phyloP scores from a whole-genome alignment of 768 basidiomycete species.

The Symmetrospora coprosmae region DNA sequence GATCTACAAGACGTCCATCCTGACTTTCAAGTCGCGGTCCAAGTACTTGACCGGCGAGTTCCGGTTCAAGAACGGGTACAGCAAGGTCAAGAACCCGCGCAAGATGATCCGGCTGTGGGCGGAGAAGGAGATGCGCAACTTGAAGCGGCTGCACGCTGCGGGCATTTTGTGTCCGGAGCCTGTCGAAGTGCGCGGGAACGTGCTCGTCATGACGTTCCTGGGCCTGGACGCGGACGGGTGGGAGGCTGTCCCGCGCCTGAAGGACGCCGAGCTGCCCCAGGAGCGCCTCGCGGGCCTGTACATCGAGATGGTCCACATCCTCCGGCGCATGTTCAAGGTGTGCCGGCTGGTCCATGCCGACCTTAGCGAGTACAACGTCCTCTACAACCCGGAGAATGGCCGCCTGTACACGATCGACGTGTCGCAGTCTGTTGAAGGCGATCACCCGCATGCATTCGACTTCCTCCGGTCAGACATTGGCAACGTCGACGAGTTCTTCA shows the following conservation, averaged over 20 bases:
- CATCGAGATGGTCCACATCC: constrained; percentile 57
- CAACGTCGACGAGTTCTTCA: constrained; percentile 87
- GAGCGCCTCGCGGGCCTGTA: constrained; percentile 53
- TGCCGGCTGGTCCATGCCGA: constrained; percentile 96
- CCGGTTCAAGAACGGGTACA: constrained; percentile 70
- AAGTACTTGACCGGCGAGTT: constrained; percentile 90
- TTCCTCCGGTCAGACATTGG: constrained; percentile 83
- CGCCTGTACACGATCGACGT: constrained; percentile 94
- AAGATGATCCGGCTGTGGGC: constrained; percentile 99
- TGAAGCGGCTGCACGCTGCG: constrained; percentile 66
- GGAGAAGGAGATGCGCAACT: constrained; percentile 95
- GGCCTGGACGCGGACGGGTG: constrained; percentile 62
- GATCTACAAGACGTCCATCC: constrained; percentile 95
- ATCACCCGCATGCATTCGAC: constrained; percentile 90
- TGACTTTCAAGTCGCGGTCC: constrained; percentile 93
- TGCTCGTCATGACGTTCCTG: constrained; percentile 87
- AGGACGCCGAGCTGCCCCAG: constrained; percentile 59
- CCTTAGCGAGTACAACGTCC: constrained; percentile 93
- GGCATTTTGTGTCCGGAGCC: constrained; percentile 78
- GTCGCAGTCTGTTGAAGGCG: constrained; percentile 95
- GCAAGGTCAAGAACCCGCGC: constrained; percentile 64
- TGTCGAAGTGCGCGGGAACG: constrained; percentile 85
- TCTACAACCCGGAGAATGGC: constrained; percentile 45
- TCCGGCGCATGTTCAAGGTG: constrained; percentile 70
- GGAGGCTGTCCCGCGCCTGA: constrained; percentile 72